phyloP scores from a whole-genome alignment of 2,329 filamentous ascomycete species.

The Aspergillus neoniger region DNA sequence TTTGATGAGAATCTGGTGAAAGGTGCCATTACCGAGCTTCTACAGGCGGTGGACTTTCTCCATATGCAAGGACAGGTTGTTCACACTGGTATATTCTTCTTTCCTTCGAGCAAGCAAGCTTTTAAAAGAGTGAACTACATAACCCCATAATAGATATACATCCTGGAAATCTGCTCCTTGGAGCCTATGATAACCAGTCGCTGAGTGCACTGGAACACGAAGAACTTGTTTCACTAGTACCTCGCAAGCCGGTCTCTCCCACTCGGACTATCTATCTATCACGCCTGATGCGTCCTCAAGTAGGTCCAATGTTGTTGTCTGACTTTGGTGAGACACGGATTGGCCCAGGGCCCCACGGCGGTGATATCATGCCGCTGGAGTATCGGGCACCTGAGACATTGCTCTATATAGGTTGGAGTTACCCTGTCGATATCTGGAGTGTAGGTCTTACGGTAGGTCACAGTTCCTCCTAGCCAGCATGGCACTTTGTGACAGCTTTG shows the following conservation, averaged over 20 bases:
- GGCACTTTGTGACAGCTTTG: not conserved
- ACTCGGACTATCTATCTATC: slow-evolving; percentile 36
- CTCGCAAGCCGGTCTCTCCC: slow-evolving; percentile 41
- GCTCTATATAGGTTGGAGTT: slow-evolving; percentile 35
- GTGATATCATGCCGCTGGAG: slow-evolving; percentile 32
- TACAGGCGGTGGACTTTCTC: slow-evolving; percentile 34
- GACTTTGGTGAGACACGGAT: slow-evolving; percentile 37
- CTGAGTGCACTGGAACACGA: slow-evolving; percentile 30
- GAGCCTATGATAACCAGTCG: slow-evolving; percentile 29
- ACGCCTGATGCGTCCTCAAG: slow-evolving; percentile 25
- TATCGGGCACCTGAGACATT: slow-evolving; percentile 36
- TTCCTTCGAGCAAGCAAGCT: not conserved
- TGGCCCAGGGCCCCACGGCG: slow-evolving; percentile 25
- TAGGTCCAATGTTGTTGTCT: slow-evolving; percentile 33
- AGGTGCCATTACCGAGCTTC: slow-evolving; percentile 27
- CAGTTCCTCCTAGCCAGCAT: slow-evolving; percentile 6
- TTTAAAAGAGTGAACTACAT: not conserved
- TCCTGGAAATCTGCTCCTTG: slow-evolving; percentile 36
- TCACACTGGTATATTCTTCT: slow-evolving; percentile 30
- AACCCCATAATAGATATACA: slow-evolving; percentile 31
- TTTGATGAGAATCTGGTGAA: slow-evolving; percentile 25
- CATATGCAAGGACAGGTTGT: slow-evolving; percentile 30
- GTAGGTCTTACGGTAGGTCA: slow-evolving; percentile 34
- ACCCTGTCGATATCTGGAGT: slow-evolving; percentile 37
- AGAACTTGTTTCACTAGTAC: slow-evolving; percentile 30